Evolutionary conservation across 2,329 filamentous ascomycete species (phyloP).

Genomic region (Cladosporium sphaerospermum): DNA sequence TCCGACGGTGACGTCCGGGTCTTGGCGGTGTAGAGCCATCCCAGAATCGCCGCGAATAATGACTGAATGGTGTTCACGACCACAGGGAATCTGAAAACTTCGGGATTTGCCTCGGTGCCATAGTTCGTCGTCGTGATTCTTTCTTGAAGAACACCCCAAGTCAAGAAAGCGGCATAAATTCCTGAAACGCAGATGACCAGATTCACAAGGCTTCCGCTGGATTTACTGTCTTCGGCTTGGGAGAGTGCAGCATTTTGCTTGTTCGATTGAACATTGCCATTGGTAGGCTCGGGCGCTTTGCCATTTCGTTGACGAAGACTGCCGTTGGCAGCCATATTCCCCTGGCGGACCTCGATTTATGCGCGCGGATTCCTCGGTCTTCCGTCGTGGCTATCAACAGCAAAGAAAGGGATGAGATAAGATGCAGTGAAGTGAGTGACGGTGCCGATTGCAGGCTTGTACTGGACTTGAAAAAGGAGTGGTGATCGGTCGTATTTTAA

Average conservation of each 20-base stretch:
- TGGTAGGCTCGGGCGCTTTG: slow-evolving; percentile 15
- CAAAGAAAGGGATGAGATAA: no score
- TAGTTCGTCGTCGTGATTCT: slow-evolving; percentile 92
- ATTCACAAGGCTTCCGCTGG: slow-evolving; percentile 46
- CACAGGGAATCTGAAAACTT: slow-evolving; percentile 87
- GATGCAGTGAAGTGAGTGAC: no score
- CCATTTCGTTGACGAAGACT: slow-evolving; percentile 25
- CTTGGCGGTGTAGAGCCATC: slow-evolving; percentile 72
- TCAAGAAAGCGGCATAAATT: slow-evolving; percentile 98
- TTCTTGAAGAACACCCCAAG: slow-evolving; percentile 95
- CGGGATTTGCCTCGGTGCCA: slow-evolving; percentile 51
- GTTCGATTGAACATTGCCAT: slow-evolving; percentile 19
- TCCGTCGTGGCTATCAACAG: no score
- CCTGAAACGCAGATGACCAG: slow-evolving; percentile 83
- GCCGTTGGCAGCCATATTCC: slow-evolving; percentile 18
- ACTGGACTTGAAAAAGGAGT: no score
- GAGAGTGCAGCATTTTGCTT: slow-evolving; percentile 22
- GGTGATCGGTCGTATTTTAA: no score
- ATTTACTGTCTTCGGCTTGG: slow-evolving; percentile 15
- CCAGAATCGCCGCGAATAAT: slow-evolving; percentile 74
- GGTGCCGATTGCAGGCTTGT: no score
- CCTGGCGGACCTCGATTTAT: no score
- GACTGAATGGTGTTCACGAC: slow-evolving; percentile 97
- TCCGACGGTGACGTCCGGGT: slow-evolving; percentile 38
- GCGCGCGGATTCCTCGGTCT: no score